phyloP scores from a whole-genome alignment of 2,329 filamentous ascomycete genomes.

The Leptographium galeiforme region DNA sequence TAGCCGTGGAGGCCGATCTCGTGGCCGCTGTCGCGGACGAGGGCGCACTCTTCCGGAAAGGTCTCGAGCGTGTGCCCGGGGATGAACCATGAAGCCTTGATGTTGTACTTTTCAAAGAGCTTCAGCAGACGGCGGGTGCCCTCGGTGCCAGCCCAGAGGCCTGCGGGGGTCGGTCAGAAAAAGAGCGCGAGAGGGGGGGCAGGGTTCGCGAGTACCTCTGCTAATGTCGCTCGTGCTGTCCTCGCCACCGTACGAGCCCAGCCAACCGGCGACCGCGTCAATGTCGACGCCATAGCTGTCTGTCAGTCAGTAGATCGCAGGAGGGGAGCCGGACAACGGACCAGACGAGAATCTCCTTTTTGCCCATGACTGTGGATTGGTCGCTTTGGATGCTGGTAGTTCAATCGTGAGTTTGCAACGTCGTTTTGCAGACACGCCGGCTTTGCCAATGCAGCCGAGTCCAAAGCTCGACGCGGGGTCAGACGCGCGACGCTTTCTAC shows the following conservation, averaged over 20 bases:
- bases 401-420: too few species aligned
- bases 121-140: slow-evolving; percentile 54
- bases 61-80: slow-evolving; percentile 35
- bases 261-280: slow-evolving; percentile 64
- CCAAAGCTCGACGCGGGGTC: too few species aligned
- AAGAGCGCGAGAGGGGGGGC: background rate
- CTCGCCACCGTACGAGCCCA: slow-evolving; percentile 61
- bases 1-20: slow-evolving; percentile 33
- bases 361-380: background rate
- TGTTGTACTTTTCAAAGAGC: slow-evolving; percentile 57
- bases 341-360: slow-evolving; percentile 1
- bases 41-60: slow-evolving; percentile 30
- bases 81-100: slow-evolving; percentile 48
- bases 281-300: slow-evolving; percentile 58
- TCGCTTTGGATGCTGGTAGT: background rate
- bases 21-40: slow-evolving; percentile 31
- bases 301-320: slow-evolving; percentile 4
- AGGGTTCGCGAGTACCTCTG: slow-evolving; percentile 32
- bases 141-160: slow-evolving; percentile 53
- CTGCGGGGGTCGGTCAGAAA: background rate
- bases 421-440: too few species aligned
- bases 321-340: background rate
- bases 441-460: too few species aligned
- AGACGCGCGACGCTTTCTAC: too few species aligned
- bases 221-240: slow-evolving; percentile 61